phyloP scores from a whole-genome alignment of 2,329 filamentous ascomycete species.

The Macrophomina pseudophaseolina region DNA sequence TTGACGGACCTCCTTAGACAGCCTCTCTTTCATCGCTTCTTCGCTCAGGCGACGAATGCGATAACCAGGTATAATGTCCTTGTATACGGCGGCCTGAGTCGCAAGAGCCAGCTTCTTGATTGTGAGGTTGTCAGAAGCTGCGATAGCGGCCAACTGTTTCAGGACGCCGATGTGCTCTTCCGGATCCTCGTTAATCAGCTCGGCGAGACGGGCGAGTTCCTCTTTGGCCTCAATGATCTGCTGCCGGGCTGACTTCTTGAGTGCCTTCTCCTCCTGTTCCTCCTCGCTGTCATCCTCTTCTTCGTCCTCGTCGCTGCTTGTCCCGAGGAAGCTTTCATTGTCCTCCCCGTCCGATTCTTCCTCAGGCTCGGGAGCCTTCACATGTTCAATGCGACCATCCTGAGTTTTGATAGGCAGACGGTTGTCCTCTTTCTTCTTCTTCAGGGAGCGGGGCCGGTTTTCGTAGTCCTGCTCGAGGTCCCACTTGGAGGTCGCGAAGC shows the following conservation, averaged over 20 bases:
- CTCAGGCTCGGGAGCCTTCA: slow-evolving; percentile 29
- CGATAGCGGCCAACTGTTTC: slow-evolving; percentile 76
- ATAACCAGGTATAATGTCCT: slow-evolving; percentile 95
- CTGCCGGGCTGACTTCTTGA: slow-evolving; percentile 73
- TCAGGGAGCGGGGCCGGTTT: slow-evolving; percentile 73
- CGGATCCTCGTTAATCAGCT: slow-evolving; percentile 84
- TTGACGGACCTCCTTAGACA: slow-evolving; percentile 89
- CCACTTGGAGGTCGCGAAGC: slow-evolving; percentile 81
- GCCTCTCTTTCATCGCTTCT: slow-evolving; percentile 74
- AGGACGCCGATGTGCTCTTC: slow-evolving; percentile 86
- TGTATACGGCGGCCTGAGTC: slow-evolving; percentile 89
- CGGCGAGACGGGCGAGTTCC: slow-evolving; percentile 83
- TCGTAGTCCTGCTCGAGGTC: slow-evolving; percentile 93
- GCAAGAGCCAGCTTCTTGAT: slow-evolving; percentile 86
- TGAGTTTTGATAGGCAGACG: slow-evolving; percentile 85
- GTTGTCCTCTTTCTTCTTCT: slow-evolving; percentile 73
- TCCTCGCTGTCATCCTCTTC: slow-evolving; percentile 50
- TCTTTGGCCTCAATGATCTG: slow-evolving; percentile 89
- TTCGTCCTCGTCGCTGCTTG: slow-evolving; percentile 57
- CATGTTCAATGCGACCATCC: slow-evolving; percentile 73
- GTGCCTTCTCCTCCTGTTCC: slow-evolving; percentile 56
- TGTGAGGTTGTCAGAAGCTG: slow-evolving; percentile 69
- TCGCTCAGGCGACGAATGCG: slow-evolving; percentile 83
- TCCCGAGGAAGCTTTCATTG: slow-evolving; percentile 68
- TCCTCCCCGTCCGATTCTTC: slow-evolving; percentile 62